Percentiles rank a stretch among this genome's conserved stretches.
Evolutionary conservation across 2,329 filamentous ascomycete genomes (phyloP).

Genomic region (Pestalotiopsis sp.): DNA sequence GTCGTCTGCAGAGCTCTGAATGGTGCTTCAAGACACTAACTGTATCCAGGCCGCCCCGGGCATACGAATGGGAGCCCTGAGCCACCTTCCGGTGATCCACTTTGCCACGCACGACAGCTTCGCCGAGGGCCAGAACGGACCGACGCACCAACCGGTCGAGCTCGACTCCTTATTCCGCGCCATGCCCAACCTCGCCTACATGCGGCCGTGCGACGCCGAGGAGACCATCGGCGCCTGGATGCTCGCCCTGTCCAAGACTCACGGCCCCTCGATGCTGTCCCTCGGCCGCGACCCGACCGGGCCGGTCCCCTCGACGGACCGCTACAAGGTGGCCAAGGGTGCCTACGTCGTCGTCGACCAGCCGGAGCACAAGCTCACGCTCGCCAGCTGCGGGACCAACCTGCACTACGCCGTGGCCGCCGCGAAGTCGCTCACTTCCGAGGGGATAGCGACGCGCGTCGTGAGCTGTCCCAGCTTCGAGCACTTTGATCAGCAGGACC

Average conservation of each 20-base stretch:
- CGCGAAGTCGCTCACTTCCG: conserved; percentile 37
- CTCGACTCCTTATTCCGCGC: conserved; percentile 52
- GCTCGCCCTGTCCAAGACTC: conserved; percentile 35
- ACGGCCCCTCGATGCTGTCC: conserved; percentile 45
- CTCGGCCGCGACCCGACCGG: conserved; percentile 41
- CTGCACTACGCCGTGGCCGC: conserved; percentile 45
- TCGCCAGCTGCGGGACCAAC: conserved; percentile 40
- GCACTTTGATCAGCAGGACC: conserved; percentile 43
- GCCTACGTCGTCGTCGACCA: conserved; percentile 40
- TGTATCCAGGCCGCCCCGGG: conserved; percentile 43
- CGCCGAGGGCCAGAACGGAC: conserved; percentile 56
- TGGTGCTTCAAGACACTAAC: not conserved
- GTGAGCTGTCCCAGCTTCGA: conserved; percentile 49
- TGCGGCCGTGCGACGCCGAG: conserved; percentile 56
- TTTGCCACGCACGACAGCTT: conserved; percentile 57
- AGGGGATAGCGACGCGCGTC: conserved; percentile 39
- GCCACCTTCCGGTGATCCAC: conserved; percentile 52
- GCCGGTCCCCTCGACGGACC: conserved; percentile 32
- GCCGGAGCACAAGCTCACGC: conserved; percentile 37
- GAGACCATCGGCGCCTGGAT: conserved; percentile 50
- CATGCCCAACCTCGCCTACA: conserved; percentile 57
- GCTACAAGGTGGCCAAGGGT: conserved; percentile 39
- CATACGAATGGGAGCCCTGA: conserved; percentile 55
- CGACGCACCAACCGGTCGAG: conserved; percentile 59
- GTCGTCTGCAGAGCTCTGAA: not conserved